Evolutionary conservation across 345 rosid genomes (phyloP), one percentile per base, ranked within the genome.

Genomic region (Pseudoturritis turrita): DNA sequence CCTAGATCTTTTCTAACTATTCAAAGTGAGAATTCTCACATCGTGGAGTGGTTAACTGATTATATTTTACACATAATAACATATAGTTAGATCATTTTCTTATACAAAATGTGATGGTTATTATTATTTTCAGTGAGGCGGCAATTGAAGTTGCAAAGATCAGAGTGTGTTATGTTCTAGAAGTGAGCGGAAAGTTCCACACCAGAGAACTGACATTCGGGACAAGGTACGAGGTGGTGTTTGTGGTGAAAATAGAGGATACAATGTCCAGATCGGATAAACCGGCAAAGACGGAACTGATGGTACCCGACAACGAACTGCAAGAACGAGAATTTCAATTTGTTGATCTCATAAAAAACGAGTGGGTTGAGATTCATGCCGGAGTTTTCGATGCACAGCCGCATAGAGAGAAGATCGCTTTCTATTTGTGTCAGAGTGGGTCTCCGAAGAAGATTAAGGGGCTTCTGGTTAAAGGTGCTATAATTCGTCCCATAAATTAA

Each of bases 361-460:
- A 51, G 50, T 85, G 88, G 91, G 53, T 82, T 18, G 84, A 88
- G 51, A 72, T 88, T 56, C 77, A 74, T 12, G 81, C 66, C 2
- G 89, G 85, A 79, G 68, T 62, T 82, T 15, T 59, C 6, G 22
- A 37, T 78, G 51, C 83, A 12, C 26, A 47, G 2, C 72, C 72
- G 29, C 71, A 37, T 37, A 39, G 31, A 29, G 14, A 31, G 47
- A 15, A 60, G 29, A 71, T 82, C n/a, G 84, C 77, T 55, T 58
- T 84, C 64, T 79, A 76, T 11, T 45, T 85, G 80, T 71, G 35
- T 43, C 88, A 89, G 63, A 23, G 43, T 5, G 44, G 78, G 15
- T 74, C 77, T 6, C 55, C 75, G 53, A 8, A 2, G 44, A 0
- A 81, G 84, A 83, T 79, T 79, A 63, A 37, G 3, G 89, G 90